Conservation (phyloP, 768 basidiomycete species). For the Mycena kentingensis region DNA sequence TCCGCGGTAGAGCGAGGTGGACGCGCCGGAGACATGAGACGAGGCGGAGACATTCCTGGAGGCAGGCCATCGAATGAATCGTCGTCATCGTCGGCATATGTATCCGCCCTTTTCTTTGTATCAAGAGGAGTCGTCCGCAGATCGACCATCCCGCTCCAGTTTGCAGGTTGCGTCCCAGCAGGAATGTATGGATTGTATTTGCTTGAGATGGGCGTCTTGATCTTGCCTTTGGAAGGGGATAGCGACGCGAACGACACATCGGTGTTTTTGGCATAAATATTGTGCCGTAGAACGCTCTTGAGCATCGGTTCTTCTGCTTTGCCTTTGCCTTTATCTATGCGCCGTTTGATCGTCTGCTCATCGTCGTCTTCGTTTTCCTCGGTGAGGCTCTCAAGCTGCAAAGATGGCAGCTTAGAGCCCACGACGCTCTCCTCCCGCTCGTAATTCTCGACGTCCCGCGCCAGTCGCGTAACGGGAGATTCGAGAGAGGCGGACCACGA, state of each 20-base stretch:
- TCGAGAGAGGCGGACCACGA: slow-evolving; percentile 79
- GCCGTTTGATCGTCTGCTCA: slow-evolving; percentile 16
- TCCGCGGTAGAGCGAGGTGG: slow-evolving; percentile 52
- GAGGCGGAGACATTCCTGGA: slow-evolving; percentile 60
- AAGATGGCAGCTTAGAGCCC: slow-evolving; percentile 22
- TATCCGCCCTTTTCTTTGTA: slow-evolving; percentile 34
- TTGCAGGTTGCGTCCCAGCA: slow-evolving; percentile 44
- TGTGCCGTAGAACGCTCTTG: slow-evolving; percentile 54
- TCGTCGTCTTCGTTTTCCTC: slow-evolving; percentile 11
- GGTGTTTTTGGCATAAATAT: slow-evolving; percentile 39
- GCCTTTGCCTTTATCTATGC: slow-evolving; percentile 47
- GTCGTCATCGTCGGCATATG: slow-evolving; percentile 39
- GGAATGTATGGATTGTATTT: slow-evolving; percentile 64
- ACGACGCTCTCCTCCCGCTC: slow-evolving; percentile 42
- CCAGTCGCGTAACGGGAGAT: slow-evolving; percentile 69
- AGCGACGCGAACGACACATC: slow-evolving; percentile 41
- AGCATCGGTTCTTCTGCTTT: slow-evolving; percentile 46
- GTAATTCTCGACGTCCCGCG: slow-evolving; percentile 61
- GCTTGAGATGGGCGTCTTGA: slow-evolving; percentile 59
- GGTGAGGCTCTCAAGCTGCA: slow-evolving; percentile 20
- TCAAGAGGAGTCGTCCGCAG: slow-evolving; percentile 56
- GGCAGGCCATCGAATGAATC: slow-evolving; percentile 56
- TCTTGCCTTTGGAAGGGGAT: slow-evolving; percentile 41
- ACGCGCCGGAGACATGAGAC: slow-evolving; percentile 57
- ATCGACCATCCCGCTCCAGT: slow-evolving; percentile 79